Evolutionary conservation across 2,329 filamentous ascomycete species (phyloP), one percentile per base, ranked within the genome.

Genomic region (Botrytis cinerea): DNA sequence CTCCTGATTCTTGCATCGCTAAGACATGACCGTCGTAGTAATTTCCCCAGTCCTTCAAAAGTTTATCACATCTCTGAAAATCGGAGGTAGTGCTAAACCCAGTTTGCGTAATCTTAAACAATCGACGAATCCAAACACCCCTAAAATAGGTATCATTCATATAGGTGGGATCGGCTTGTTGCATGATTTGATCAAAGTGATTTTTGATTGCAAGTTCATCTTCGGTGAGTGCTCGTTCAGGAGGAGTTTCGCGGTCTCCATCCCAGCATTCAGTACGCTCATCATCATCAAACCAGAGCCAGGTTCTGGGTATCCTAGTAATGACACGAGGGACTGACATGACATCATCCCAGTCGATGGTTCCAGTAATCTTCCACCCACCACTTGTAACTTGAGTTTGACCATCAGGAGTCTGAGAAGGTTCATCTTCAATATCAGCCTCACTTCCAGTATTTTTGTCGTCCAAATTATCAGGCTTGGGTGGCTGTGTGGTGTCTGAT

Each of bases 201-300:
- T 70, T 74, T 40, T 78, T 79, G 60, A 77, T 75, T 12, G 75
- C 60, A 18, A 75, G 63, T 43, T 77, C 73, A 48, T 78, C 75
- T 2, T 64, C 7, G 8, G 73, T 75, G 14, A 78, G 63, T 20
- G 66, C 64, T 70, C 72, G 20, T 9, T 51, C 4, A 10, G 71
- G 74, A 3, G 43, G 28, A 0, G 2, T n/a, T 61, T 77, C 75
- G 2, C 32, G 40, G 59, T 77, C 60, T 2, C 51, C 48, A 32
- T n/a, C 5, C 74, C 73, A 75, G 4, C 2, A 22, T 28, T 22
- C 8, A 3, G 7, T 4, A 0, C 74, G 72, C 1, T 69, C 54
- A 1, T 75, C 51, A 9, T 76, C 74, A 35, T 73, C 28, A 16
- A 43, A 16, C 76, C 77, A 78, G 1, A 78, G 73, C 77, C 77